Evolutionary conservation across 495 filamentous ascomycete species (phyloP), one percentile per base, ranked within the genome.

Genomic region (Pyrenula massariospora): DNA sequence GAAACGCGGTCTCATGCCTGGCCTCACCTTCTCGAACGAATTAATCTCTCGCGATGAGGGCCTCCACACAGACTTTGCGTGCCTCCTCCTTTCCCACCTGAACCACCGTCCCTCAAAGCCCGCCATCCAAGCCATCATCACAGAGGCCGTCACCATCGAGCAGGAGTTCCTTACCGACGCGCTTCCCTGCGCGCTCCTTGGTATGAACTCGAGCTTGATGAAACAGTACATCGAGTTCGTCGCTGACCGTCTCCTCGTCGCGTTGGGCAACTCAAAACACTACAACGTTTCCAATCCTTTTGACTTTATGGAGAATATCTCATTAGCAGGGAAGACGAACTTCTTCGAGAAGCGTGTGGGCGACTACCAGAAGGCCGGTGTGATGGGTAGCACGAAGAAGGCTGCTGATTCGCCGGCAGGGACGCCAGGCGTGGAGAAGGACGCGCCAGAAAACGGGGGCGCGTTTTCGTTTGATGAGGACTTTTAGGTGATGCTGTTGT

Each of bases 301-400:
- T 73, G 93, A 98, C 81, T 98, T 98, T 76, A 98, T 98, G 93
- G 93, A 98, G 82, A 92, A 90, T 66, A 98, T 98, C 75, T 97
- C 93, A 10, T 79, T 98, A 25, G 88, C 91, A 24, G 93, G 93
- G 73, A 98, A 98, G 86, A 98, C 93, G 71, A 98, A 98, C 81
- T 98, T 98, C 87, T 98, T 98, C 72, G 93, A 98, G 84, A 98
- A 98, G 87, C 87, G 93, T 58, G 93, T 98, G 48, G 94, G 87
- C 72, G 93, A 98, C 68, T 98, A 98, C 82, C 93, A 98, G 75
- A 98, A 98, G 80, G 91, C 94, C 51, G 93, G 94, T 74, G 93
- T 98, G 66, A 97, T 98, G 90, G 86, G 84, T 60, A 87, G 85
- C 75, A 89, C 87, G 66, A 88, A 90, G 73, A 93, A 96, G 83